phyloP scores from a whole-genome alignment of 2,329 filamentous ascomycete genomes.

The Dothidotthia symphoricarpi region DNA sequence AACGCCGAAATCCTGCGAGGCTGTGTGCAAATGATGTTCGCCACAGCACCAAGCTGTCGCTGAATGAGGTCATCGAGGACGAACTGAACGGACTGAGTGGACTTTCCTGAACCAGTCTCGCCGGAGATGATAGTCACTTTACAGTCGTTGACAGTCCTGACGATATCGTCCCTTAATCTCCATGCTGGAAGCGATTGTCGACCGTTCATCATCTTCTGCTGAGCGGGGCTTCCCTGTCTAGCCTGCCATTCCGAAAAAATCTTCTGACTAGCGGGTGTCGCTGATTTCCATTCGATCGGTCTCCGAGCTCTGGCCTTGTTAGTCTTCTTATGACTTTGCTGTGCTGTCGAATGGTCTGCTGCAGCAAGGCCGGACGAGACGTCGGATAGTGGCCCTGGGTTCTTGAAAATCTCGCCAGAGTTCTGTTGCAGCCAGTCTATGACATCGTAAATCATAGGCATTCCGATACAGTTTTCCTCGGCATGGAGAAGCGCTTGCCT shows the following conservation, averaged over 20 bases:
- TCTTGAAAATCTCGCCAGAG: constrained; percentile 76
- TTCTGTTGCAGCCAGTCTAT: constrained; percentile 90
- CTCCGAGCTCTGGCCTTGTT: constrained; percentile 39
- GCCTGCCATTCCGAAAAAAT: constrained; percentile 64
- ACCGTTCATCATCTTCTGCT: constrained; percentile 72
- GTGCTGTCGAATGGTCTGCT: constrained; percentile 39
- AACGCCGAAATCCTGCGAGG: constrained; percentile 92
- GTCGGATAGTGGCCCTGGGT: constrained; percentile 78
- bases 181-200: constrained; percentile 81
- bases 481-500: constrained; percentile 73
- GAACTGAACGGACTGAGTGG: constrained; percentile 95
- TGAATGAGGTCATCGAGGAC: constrained; percentile 86
- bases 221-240: constrained; percentile 62
- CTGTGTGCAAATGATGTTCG: constrained; percentile 94
- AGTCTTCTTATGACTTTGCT: constrained; percentile 14
- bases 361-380: constrained; percentile 72
- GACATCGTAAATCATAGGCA: constrained; percentile 87
- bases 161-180: constrained; percentile 74
- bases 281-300: constrained; percentile 63
- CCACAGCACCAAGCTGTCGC: constrained; percentile 68
- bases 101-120: constrained; percentile 95
- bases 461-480: constrained; percentile 68
- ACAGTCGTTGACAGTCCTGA: constrained; percentile 70
- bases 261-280: constrained; percentile 58
- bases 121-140: constrained; percentile 96